phyloP scores from a whole-genome alignment of 768 basidiomycete genomes.

The Fomitopsis pulvina region DNA sequence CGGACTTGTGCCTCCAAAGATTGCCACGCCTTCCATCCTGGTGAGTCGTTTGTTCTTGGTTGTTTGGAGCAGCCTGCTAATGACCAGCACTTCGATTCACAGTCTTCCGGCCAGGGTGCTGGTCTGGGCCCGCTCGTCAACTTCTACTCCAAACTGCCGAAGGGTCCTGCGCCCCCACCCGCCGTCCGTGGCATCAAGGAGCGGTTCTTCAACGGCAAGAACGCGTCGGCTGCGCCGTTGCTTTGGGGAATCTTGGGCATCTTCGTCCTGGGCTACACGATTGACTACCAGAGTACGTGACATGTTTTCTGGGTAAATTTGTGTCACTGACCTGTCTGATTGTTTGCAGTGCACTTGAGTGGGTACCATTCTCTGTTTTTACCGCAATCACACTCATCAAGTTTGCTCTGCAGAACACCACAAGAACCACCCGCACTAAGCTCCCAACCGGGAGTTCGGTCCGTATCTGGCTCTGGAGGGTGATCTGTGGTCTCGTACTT shows the following conservation, averaged over 20 bases:
- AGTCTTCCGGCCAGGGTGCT: constrained; percentile 80
- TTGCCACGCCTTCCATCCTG: constrained; percentile 85
- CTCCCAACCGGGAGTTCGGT: too few species aligned
- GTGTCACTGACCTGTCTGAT: constrained; percentile 11
- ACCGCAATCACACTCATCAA: constrained; percentile 1
- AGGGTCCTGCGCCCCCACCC: constrained; percentile 65
- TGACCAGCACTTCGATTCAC: constrained; percentile 3
- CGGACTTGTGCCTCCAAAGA: constrained; percentile 88
- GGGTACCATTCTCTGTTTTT: constrained; percentile 28
- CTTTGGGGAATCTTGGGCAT: constrained; percentile 57
- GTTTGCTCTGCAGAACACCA: constrained; percentile 60
- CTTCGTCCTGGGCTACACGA: constrained; percentile 76
- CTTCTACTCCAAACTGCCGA: constrained; percentile 96
- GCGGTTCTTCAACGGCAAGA: constrained; percentile 81
- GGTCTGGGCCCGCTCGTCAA: constrained; percentile 82
- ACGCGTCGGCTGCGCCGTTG: constrained; percentile 70
- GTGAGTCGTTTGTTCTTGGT: constrained; percentile 38
- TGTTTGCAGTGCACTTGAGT: constrained; percentile 76
- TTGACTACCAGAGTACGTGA: constrained; percentile 84
- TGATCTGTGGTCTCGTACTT: too few species aligned
- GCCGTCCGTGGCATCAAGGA: constrained; percentile 63
- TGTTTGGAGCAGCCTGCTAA: constrained; percentile 5
- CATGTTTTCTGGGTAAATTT: too few species aligned
- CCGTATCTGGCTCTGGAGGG: too few species aligned
- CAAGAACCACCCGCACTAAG: constrained; percentile 84